These are phyloP conservation scores for Aspergillus flavus DNA, from an alignment of 2,329 filamentous ascomycete species.

Conservation along the genomic window DNA sequence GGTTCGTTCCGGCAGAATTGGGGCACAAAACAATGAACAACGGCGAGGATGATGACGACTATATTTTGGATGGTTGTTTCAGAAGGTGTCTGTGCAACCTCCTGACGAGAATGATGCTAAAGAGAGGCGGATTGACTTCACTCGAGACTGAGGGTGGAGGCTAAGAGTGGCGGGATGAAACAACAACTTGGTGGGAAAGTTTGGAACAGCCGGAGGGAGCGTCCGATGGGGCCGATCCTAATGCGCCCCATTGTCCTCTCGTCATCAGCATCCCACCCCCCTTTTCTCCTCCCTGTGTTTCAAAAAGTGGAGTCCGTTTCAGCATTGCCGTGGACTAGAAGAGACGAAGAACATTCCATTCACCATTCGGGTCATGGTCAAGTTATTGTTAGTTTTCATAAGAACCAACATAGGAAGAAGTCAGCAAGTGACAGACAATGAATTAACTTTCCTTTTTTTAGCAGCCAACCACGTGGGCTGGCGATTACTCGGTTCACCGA, in stretches of 20 bases:
- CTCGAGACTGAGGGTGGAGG: conserved; percentile 5
- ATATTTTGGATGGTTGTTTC: conserved; percentile 1
- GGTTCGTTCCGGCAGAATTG: not conserved
- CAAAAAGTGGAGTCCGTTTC: conserved; percentile 20
- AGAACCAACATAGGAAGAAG: not conserved
- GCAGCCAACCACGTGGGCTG: conserved; percentile 1
- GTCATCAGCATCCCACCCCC: not conserved
- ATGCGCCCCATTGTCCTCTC: conserved; percentile 1
- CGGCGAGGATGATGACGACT: conserved; percentile 5
- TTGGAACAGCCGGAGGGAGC: conserved; percentile 4
- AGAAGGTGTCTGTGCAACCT: conserved; percentile 5
- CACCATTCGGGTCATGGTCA: not conserved
- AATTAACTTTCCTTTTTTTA: not conserved
- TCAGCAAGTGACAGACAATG: not conserved
- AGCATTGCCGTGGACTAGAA: conserved; percentile 18
- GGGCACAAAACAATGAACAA: not conserved
- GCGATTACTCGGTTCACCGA: not conserved
- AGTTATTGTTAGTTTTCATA: not conserved
- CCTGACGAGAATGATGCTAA: conserved; percentile 6
- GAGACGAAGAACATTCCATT: conserved; percentile 17
- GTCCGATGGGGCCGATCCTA: conserved; percentile 9
- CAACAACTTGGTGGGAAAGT: conserved; percentile 8
- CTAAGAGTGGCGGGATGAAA: conserved; percentile 22
- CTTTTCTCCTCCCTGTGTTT: conserved; percentile 9
- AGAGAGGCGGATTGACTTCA: conserved; percentile 10